Evolutionary conservation across 352 stramenopile genomes (phyloP), one percentile per base, ranked within the genome.

Genomic region (Blastocystis sp.): DNA sequence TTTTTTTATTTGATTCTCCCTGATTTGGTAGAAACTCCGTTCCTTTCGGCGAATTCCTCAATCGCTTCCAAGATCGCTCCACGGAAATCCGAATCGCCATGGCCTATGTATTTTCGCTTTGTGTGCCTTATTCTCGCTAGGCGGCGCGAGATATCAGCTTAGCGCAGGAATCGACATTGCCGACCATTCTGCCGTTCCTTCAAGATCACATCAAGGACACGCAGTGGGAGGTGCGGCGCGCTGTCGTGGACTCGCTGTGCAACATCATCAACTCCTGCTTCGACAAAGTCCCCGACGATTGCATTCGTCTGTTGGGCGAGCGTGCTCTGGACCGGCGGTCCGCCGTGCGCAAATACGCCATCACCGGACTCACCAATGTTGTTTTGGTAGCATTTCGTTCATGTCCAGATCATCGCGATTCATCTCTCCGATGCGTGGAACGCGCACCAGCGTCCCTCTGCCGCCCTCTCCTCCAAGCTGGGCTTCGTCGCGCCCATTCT

Each of bases 41-140:
- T 77, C 66, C 66, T 21, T 77, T 77, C 40, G n/a, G 60, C n/a
- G 45, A 77, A 24, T 77, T 7, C 19, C 6, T 48, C 42, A 54
- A 54, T 48, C 66, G 66, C 6, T 77, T 59, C 34, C 66, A 42
- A 10, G 66, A 77, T 21, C 34, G 42, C 38, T 21, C 2, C 52
- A 17, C 4, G 1, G 43, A 34, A 3, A 21, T 77, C 14, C 66
- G 66, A 54, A 14, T 57, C 2, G 34, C 66, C n/a, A 54, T 77
- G 38, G 17, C 52, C 1, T 3, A 77, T 24, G 66, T 66, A 11
- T 21, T 7, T 38, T n/a, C 34, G 14, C 60, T 38, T 38, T 38
- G 14, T 14, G n/a, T 7, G 11, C 10, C 28, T 34, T 34, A 34
- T 34, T 34, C 11, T 17, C 10, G 6, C 10, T 28, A 28, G 60